Conservation (phyloP, 1,139 yeast species). For the Candida gigantensis region DNA sequence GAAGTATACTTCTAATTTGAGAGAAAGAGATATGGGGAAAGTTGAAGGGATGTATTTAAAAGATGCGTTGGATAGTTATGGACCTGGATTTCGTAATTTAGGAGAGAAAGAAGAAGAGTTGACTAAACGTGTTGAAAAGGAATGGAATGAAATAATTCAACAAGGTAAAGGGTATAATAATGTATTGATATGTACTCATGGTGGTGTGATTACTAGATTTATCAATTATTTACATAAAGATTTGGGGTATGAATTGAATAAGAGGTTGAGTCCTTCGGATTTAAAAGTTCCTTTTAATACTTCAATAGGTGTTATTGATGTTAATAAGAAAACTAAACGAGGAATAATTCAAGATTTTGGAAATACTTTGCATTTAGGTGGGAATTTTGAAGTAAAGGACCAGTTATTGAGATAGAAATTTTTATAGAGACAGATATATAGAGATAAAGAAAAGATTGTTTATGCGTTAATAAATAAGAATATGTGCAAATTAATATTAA, state of each 20-base stretch:
- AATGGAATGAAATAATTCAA: conserved; percentile 46
- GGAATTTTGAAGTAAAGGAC: conserved; percentile 54
- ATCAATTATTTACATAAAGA: conserved; percentile 46
- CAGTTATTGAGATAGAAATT: conserved; percentile 32
- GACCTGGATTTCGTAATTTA: conserved; percentile 38
- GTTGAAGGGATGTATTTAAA: conserved; percentile 68
- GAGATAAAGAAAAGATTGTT: too few species aligned
- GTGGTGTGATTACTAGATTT: conserved; percentile 76
- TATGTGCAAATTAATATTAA: too few species aligned
- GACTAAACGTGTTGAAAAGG: conserved; percentile 48
- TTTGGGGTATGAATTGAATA: conserved; percentile 36
- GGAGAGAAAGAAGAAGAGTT: conserved; percentile 58
- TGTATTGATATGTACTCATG: conserved; percentile 74
- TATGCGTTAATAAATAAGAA: too few species aligned
- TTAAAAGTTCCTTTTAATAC: conserved; percentile 72
- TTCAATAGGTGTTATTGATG: conserved; percentile 65
- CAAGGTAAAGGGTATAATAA: conserved; percentile 45
- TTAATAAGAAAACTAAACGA: conserved; percentile 30
- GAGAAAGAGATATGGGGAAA: conserved; percentile 83
- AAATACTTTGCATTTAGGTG: conserved; percentile 64
- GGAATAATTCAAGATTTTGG: conserved; percentile 57
- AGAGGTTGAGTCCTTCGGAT: conserved; percentile 38
- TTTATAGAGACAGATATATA: too few species aligned
- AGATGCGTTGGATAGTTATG: conserved; percentile 59
- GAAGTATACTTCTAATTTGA: conserved; percentile 40